Evolutionary conservation across 441 rosid species (phyloP).

Genomic region (Codiaeum variegatum): DNA sequence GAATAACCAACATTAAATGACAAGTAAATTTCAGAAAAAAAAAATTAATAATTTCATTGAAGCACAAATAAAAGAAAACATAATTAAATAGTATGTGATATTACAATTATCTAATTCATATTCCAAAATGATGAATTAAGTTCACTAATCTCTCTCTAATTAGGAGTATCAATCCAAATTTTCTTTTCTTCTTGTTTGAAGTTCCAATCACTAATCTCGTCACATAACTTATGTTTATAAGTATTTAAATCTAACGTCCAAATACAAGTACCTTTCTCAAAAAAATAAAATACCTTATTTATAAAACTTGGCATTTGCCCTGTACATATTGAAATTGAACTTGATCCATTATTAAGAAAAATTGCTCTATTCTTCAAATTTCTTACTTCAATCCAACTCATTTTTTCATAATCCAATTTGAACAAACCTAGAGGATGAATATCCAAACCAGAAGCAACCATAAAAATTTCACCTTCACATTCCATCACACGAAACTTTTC

Average conservation of each 20-base stretch:
- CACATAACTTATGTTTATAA: background rate
- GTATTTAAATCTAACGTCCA: background rate
- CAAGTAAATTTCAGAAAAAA: background rate
- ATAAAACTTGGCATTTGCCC: background rate
- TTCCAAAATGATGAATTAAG: too few relatives aligned
- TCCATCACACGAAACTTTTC: background rate
- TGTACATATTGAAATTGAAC: background rate
- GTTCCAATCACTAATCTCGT: background rate
- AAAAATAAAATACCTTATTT: background rate
- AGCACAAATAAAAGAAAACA: too few relatives aligned
- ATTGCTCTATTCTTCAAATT: background rate
- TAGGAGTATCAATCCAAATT: slow-evolving; percentile 8
- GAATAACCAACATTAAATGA: background rate
- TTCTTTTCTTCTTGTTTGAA: background rate
- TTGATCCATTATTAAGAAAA: background rate
- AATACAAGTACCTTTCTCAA: too few relatives aligned
- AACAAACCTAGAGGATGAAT: background rate
- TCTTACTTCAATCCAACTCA: background rate
- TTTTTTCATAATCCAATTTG: background rate
- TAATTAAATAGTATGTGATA: too few relatives aligned
- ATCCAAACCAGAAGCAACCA: background rate
- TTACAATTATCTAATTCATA: too few relatives aligned
- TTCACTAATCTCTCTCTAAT: too few relatives aligned
- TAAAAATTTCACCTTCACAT: background rate
- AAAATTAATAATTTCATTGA: too few relatives aligned